These are phyloP conservation scores for Lactarius evosmus DNA, from an alignment of 768 basidiomycete genomes.

Conservation along the genomic window DNA sequence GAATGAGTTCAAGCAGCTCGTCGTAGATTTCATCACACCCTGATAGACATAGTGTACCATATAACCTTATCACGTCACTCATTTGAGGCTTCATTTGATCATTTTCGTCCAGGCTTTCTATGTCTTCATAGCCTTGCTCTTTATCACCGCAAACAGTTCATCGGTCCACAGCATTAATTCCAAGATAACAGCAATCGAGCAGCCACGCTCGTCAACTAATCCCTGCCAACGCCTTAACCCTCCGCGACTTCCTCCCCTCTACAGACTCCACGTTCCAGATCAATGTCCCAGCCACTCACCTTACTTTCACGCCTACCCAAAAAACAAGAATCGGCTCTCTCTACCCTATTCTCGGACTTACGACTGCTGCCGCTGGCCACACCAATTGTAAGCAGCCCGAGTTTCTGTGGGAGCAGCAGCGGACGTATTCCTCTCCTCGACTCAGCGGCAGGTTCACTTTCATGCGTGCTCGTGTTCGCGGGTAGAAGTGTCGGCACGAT, in stretches of 20 bases:
- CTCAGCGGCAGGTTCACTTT: neutral
- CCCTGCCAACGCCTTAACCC: neutral
- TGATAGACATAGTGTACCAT: constrained; percentile 26
- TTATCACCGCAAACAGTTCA: constrained; percentile 7
- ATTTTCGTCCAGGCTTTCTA: constrained; percentile 2
- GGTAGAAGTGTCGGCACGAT: neutral
- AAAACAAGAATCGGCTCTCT: constrained; percentile 23
- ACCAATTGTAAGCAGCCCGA: constrained; percentile 19
- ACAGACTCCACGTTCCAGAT: constrained; percentile 13
- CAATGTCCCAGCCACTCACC: constrained; percentile 12
- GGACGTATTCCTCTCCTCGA: constrained; percentile 27
- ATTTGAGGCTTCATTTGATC: neutral
- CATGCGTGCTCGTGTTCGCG: neutral
- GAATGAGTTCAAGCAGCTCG: constrained; percentile 49
- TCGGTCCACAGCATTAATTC: constrained; percentile 9
- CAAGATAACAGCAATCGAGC: constrained; percentile 7
- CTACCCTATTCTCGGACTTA: constrained; percentile 12
- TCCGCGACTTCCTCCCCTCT: constrained; percentile 1
- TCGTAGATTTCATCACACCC: constrained; percentile 34
- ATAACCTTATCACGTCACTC: neutral
- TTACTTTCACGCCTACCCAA: constrained; percentile 10
- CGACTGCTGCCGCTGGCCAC: constrained; percentile 5
- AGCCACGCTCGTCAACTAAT: neutral
- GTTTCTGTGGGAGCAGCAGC: constrained; percentile 30
- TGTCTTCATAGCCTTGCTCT: too few species aligned